phyloP scores from a whole-genome alignment of 306 rosid genomes.

The Cicer bijugum region DNA sequence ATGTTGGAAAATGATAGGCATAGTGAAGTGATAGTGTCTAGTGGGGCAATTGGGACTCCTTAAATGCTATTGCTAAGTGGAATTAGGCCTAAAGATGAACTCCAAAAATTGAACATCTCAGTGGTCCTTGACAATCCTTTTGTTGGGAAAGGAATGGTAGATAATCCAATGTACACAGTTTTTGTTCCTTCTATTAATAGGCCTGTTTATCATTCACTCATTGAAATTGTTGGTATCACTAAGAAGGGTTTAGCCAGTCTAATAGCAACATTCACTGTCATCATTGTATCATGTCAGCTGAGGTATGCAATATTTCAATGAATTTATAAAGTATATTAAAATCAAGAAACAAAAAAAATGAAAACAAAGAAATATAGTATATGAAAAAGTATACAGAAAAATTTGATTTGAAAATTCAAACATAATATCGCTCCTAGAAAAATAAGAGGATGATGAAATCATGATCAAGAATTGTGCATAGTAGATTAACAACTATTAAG shows the following conservation, averaged over 20 bases:
- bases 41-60: constrained; percentile 90
- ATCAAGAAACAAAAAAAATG: neutral
- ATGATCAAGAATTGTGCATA: neutral
- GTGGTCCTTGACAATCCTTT: constrained; percentile 63
- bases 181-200: constrained; percentile 72
- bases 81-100: constrained; percentile 78
- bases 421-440: neutral
- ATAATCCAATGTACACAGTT: constrained; percentile 88
- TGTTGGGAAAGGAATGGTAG: constrained; percentile 93
- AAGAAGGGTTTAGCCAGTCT: constrained; percentile 83
- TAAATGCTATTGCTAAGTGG: constrained; percentile 89
- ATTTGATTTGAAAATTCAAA: neutral
- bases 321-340: neutral
- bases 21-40: constrained; percentile 77
- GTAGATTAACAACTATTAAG: constrained; percentile 14
- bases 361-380: neutral
- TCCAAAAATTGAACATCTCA: constrained; percentile 63
- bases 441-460: neutral
- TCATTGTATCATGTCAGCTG: constrained; percentile 91
- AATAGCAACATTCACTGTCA: constrained; percentile 79
- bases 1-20: constrained; percentile 46
- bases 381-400: neutral
- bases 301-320: constrained; percentile 61
- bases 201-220: constrained; percentile 65
- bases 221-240: constrained; percentile 88